Evolutionary conservation across 225 moss, liverwort and hornwort species (phyloP).

Genomic region (Sphagnum contortum): DNA sequence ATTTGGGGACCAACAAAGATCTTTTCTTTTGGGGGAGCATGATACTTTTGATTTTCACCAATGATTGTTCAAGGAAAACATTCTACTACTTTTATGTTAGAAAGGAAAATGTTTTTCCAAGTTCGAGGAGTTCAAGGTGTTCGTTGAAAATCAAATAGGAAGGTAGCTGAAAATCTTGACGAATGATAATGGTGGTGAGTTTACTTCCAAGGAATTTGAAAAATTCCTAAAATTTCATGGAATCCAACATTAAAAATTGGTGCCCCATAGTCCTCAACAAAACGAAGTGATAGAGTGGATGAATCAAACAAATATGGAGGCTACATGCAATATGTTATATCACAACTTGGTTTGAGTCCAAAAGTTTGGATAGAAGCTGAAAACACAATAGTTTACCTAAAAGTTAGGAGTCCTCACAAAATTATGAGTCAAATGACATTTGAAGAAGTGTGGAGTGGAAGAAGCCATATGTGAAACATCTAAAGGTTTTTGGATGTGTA

Average conservation of each 20-base stretch:
- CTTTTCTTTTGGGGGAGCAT: neutral
- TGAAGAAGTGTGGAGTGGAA: neutral
- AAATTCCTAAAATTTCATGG: neutral
- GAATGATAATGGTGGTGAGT: no score
- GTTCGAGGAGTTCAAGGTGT: constrained; percentile 1
- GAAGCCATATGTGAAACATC: neutral
- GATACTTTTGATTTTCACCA: neutral
- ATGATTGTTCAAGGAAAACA: neutral
- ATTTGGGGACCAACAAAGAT: neutral
- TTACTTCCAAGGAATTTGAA: constrained; percentile 1
- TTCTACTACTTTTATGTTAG: neutral
- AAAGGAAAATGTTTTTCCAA: neutral
- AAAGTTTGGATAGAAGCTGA: neutral
- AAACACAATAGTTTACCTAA: neutral
- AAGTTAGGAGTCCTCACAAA: neutral
- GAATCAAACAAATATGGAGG: neutral
- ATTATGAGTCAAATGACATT: neutral
- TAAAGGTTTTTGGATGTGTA: constrained; percentile 1
- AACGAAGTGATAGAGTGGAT: neutral
- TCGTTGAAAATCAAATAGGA: neutral
- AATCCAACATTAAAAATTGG: neutral
- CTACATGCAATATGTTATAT: neutral
- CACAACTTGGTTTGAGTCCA: neutral
- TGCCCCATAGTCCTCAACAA: neutral
- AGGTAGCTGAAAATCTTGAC: neutral